phyloP scores from a whole-genome alignment of 202 grass and related monocot genomes.

The Setaria italica region DNA sequence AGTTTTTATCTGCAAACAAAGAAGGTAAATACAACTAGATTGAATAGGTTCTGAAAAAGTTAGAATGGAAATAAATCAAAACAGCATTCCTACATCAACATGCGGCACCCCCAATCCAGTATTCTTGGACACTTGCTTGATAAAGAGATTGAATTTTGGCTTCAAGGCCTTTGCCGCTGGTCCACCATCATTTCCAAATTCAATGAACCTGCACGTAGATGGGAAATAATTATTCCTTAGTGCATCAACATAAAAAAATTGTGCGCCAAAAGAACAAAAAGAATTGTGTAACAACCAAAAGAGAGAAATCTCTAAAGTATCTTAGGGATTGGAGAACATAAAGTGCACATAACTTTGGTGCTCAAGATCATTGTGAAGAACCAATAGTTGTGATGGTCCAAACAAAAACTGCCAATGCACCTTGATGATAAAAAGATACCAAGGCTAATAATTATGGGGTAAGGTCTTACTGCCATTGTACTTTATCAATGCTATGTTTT shows the following conservation, averaged over 20 bases:
- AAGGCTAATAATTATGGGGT: neutral
- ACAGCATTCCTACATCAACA: slow-evolving; percentile 55
- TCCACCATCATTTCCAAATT: slow-evolving; percentile 72
- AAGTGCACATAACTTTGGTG: neutral
- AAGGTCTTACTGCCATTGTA: neutral
- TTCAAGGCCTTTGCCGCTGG: slow-evolving; percentile 60
- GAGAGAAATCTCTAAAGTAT: neutral
- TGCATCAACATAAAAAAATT: too few relatives aligned
- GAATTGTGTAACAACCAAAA: neutral
- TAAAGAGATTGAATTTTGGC: slow-evolving; percentile 63
- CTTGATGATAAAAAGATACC: neutral
- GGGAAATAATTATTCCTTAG: neutral
- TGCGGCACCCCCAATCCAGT: slow-evolving; percentile 50
- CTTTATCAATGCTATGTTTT: neutral
- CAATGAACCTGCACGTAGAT: slow-evolving; percentile 53
- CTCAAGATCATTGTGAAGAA: too few relatives aligned
- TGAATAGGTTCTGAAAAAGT: neutral
- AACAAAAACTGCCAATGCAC: neutral
- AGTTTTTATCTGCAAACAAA: slow-evolving; percentile 61
- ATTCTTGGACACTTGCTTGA: slow-evolving; percentile 54
- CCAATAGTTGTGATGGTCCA: neutral
- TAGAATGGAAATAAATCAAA: neutral
- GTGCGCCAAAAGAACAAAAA: neutral
- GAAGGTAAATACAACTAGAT: neutral
- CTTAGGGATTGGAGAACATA: neutral